These are phyloP conservation scores for Austroboletus novae-zelandiae DNA, from an alignment of 1,284 basidiomycete species.

Conservation along the genomic window DNA sequence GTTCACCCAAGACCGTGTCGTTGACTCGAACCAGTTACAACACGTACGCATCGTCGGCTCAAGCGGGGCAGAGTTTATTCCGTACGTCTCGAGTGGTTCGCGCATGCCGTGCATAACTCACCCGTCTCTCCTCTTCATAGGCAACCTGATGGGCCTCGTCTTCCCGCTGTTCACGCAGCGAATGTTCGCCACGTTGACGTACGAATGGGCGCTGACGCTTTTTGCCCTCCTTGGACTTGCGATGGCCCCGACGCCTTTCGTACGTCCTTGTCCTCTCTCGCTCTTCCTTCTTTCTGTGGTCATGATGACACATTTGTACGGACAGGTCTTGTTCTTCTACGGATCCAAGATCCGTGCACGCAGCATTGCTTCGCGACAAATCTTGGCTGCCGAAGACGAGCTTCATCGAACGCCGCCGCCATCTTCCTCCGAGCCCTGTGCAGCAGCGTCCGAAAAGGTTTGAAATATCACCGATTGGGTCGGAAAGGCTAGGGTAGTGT, in stretches of 20 bases:
- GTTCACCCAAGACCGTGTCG: not conserved
- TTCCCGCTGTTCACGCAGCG: slow-evolving; percentile 65
- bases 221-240: slow-evolving; percentile 57
- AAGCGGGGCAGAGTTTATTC: slow-evolving; percentile 71
- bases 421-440: not conserved
- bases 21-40: slow-evolving; percentile 48
- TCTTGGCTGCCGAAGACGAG: slow-evolving; percentile 33
- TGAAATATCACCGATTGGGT: slow-evolving; percentile 1
- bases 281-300: not conserved
- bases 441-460: slow-evolving; percentile 11
- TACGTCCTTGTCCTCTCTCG: slow-evolving; percentile 32
- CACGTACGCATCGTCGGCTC: slow-evolving; percentile 71
- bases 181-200: slow-evolving; percentile 59
- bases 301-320: too few relatives aligned
- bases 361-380: slow-evolving; percentile 55
- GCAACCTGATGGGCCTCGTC: slow-evolving; percentile 53
- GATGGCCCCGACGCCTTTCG: slow-evolving; percentile 66
- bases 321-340: slow-evolving; percentile 20
- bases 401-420: not conserved
- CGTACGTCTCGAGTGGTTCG: slow-evolving; percentile 38
- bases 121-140: slow-evolving; percentile 28
- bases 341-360: slow-evolving; percentile 46
- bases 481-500: too few relatives aligned
- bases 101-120: not conserved
- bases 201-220: slow-evolving; percentile 69